phyloP scores from a whole-genome alignment of 768 basidiomycete species.

The Tulasnella calospora region DNA sequence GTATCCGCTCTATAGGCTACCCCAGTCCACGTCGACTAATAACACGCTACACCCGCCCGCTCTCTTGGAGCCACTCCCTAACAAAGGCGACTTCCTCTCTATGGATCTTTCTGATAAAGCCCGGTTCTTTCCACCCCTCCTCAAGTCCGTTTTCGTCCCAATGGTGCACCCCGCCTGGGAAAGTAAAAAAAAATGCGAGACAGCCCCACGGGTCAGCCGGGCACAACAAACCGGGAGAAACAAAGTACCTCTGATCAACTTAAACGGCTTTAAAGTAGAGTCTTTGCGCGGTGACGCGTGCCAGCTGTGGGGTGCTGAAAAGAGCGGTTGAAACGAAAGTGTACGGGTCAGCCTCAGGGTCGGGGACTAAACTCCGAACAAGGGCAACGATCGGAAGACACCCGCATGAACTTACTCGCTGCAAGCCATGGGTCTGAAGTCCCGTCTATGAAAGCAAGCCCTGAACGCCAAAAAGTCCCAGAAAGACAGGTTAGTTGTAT shows the following conservation, averaged over 20 bases:
- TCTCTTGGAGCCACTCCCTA: constrained; percentile 60
- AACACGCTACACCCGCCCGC: constrained; percentile 28
- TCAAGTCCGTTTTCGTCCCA: constrained; percentile 68
- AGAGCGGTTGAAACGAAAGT: background rate
- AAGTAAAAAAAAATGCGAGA: background rate
- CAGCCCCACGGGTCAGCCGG: background rate
- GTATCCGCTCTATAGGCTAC: constrained; percentile 5
- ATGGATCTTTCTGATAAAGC: constrained; percentile 75
- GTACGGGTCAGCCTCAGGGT: constrained; percentile 7
- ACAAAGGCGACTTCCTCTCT: constrained; percentile 76
- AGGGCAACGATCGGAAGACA: constrained; percentile 15
- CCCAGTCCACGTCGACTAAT: constrained; percentile 4
- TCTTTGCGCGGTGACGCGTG: constrained; percentile 65
- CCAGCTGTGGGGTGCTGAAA: constrained; percentile 59
- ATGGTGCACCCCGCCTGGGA: constrained; percentile 62
- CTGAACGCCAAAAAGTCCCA: constrained; percentile 14
- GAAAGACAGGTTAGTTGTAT: background rate
- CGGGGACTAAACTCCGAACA: background rate
- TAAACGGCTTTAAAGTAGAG: constrained; percentile 72
- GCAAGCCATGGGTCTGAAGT: constrained; percentile 19
- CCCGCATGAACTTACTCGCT: constrained; percentile 19
- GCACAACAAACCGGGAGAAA: background rate
- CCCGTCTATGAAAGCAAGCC: constrained; percentile 83
- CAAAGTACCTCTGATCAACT: constrained; percentile 69
- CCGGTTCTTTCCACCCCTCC: constrained; percentile 60